Conservation (phyloP, 352 stramenopile genomes). For the Plasmopara muralis region DNA sequence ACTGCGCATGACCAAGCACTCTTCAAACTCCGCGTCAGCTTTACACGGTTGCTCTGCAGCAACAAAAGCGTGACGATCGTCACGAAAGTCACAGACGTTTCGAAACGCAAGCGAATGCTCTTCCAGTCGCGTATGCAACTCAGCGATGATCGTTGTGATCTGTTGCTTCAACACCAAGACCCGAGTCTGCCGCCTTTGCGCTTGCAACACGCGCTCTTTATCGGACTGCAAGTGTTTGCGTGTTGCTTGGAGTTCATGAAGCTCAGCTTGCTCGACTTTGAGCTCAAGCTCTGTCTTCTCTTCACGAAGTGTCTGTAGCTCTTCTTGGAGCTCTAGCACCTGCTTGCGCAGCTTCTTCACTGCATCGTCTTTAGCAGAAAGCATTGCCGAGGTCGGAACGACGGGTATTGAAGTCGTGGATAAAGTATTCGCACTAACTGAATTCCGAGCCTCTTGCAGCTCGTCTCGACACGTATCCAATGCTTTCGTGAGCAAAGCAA, state of each 20-base stretch:
- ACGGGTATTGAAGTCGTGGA: not conserved
- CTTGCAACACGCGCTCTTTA: constrained; percentile 28
- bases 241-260: constrained; percentile 25
- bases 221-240: constrained; percentile 33
- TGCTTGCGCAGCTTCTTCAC: constrained; percentile 26
- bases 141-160: constrained; percentile 28
- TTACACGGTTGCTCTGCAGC: not conserved
- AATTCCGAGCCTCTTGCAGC: constrained; percentile 12
- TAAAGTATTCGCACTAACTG: constrained; percentile 11
- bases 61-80: constrained; percentile 17
- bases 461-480: constrained; percentile 19
- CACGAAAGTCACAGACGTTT: constrained; percentile 54
- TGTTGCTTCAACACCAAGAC: constrained; percentile 38
- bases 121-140: constrained; percentile 48
- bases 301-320: constrained; percentile 20
- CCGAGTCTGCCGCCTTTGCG: constrained; percentile 35
- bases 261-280: constrained; percentile 22
- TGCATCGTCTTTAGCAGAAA: constrained; percentile 21
- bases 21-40: constrained; percentile 36
- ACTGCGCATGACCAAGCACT: constrained; percentile 65
- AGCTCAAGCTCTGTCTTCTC: constrained; percentile 29
- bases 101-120: constrained; percentile 55
- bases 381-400: not conserved
- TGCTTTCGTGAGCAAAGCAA: constrained; percentile 18
- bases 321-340: constrained; percentile 25